Conservation (phyloP, 352 stramenopile genomes). For the Globisporangium cylindrosporum region DNA sequence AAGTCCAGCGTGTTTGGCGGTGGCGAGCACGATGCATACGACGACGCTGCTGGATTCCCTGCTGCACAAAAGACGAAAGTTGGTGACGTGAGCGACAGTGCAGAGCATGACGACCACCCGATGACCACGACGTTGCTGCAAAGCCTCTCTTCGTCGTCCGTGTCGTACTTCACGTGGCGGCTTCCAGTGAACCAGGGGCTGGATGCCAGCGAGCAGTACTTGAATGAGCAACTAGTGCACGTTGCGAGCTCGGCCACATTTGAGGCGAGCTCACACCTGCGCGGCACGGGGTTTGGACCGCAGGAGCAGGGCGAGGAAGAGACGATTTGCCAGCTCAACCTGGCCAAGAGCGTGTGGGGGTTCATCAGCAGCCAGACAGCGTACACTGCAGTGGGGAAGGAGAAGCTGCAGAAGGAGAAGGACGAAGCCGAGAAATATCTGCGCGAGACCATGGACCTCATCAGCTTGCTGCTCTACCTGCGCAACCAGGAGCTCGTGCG, state of each 20-base stretch:
- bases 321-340: slow-evolving; percentile 13
- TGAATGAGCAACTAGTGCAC: slow-evolving; percentile 71
- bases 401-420: slow-evolving; percentile 25
- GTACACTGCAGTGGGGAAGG: slow-evolving; percentile 9
- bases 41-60: background rate
- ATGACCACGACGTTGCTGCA: slow-evolving; percentile 12
- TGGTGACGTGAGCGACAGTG: background rate
- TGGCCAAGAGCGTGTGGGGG: slow-evolving; percentile 16
- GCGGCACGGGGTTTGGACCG: background rate
- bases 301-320: slow-evolving; percentile 3
- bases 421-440: slow-evolving; percentile 36
- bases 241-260: slow-evolving; percentile 20
- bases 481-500: slow-evolving; percentile 49
- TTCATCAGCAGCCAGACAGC: slow-evolving; percentile 8
- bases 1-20: background rate
- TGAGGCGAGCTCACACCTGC: slow-evolving; percentile 10
- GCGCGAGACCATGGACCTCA: slow-evolving; percentile 58
- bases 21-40: background rate
- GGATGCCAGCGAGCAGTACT: slow-evolving; percentile 39
- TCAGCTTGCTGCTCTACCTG: slow-evolving; percentile 66
- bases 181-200: slow-evolving; percentile 43
- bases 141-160: slow-evolving; percentile 4
- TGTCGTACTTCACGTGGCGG: slow-evolving; percentile 33
- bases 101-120: background rate
- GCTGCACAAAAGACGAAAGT: background rate